Percentiles rank a stretch among this genome's conserved stretches.
Conservation (phyloP, 2,329 filamentous ascomycete species). For the Botrytis cinerea region DNA sequence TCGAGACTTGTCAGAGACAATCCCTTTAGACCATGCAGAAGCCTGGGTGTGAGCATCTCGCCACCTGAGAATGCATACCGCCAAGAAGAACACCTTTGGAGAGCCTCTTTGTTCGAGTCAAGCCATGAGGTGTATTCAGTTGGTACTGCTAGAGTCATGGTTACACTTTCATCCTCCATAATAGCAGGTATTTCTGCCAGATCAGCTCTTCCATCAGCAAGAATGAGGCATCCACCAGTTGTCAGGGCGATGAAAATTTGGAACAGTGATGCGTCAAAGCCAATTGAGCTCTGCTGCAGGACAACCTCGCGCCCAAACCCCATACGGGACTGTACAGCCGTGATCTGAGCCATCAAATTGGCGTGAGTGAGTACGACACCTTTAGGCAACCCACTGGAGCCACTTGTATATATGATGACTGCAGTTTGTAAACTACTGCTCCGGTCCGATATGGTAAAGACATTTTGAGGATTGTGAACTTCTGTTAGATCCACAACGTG, state of each 20-base stretch:
- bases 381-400: slow-evolving; percentile 43
- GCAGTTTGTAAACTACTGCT: not conserved
- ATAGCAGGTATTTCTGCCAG: slow-evolving; percentile 28
- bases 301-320: slow-evolving; percentile 25
- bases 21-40: slow-evolving; percentile 30
- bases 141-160: slow-evolving; percentile 32
- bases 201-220: slow-evolving; percentile 25
- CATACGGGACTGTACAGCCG: slow-evolving; percentile 25
- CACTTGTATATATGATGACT: not conserved
- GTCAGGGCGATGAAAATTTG: slow-evolving; percentile 31
- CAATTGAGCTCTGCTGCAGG: slow-evolving; percentile 32
- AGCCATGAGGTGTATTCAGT: slow-evolving; percentile 34
- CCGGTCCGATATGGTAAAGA: no score
- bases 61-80: slow-evolving; percentile 36
- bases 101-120: slow-evolving; percentile 2
- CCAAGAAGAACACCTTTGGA: slow-evolving; percentile 24
- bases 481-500: no score
- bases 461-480: no score
- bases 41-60: slow-evolving; percentile 36
- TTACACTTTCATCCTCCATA: slow-evolving; percentile 29
- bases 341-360: slow-evolving; percentile 34
- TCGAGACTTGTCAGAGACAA: slow-evolving; percentile 28
- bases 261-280: slow-evolving; percentile 32
- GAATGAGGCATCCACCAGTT: slow-evolving; percentile 28
- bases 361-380: slow-evolving; percentile 44